These are phyloP conservation scores for Sistotremastrum niveocremeum DNA, from an alignment of 768 basidiomycete species.

Conservation along the genomic window DNA sequence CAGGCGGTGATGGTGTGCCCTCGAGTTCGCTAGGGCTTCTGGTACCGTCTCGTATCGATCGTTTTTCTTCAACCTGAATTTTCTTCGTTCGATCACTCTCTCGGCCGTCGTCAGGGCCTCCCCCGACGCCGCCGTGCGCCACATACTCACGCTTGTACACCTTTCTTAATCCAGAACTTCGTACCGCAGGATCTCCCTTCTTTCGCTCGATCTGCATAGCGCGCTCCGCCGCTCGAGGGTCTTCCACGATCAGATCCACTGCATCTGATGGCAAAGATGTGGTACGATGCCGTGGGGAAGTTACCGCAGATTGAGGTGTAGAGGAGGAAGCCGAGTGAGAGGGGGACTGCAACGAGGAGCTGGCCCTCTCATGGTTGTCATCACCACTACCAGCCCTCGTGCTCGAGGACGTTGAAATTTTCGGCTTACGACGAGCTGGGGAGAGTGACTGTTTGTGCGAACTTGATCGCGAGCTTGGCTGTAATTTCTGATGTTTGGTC, in stretches of 20 bases:
- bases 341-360: too few relatives aligned
- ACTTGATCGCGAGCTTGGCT: neutral
- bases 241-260: slow-evolving; percentile 80
- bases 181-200: slow-evolving; percentile 45
- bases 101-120: neutral
- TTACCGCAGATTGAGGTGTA: too few relatives aligned
- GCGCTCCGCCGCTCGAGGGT: slow-evolving; percentile 37
- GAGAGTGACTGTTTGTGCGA: too few relatives aligned
- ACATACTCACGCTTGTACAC: slow-evolving; percentile 34
- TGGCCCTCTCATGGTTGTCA: too few relatives aligned
- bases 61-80: neutral
- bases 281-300: too few relatives aligned
- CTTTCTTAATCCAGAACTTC: slow-evolving; percentile 28
- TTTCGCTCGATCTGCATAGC: slow-evolving; percentile 39
- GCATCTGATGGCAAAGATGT: slow-evolving; percentile 49
- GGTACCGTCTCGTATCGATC: neutral
- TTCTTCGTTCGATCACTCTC: neutral
- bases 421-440: too few relatives aligned
- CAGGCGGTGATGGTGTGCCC: neutral
- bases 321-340: too few relatives aligned
- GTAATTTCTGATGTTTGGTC: slow-evolving; percentile 18
- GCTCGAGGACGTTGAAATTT: too few relatives aligned
- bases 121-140: neutral
- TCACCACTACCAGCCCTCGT: too few relatives aligned
- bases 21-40: neutral